Base-by-base conservation (phyloP, 352 stramenopile species). In the Phytophthora quininea region DNA sequence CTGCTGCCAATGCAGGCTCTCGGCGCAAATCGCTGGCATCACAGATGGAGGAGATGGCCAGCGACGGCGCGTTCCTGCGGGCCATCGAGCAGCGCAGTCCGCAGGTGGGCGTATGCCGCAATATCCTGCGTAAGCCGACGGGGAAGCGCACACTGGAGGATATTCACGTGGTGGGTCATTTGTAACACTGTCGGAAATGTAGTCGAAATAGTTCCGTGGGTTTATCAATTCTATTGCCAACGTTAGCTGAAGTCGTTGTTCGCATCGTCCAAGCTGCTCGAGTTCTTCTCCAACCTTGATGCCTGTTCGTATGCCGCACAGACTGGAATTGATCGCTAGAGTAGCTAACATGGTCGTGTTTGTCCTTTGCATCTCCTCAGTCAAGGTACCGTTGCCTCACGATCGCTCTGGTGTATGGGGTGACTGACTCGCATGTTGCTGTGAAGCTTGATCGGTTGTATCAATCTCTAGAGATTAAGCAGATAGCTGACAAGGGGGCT, bases 241-340 rank as follows among this genome's bases (percentile, higher is more conserved):
- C 19, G 19, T 0, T 24, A 93, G 86, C 80, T 94, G 31, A 95
- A 95, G 61, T 83, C 86, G 32, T 68, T 93, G 32, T 80, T 95
- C 29, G 73, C 64, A 10, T 79, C 79, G 47, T 91, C 87, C 50
- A 91, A 91, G 48, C 67, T 95, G 32, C 83, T 92, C 60, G 76
- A 91, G 42, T 92, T 93, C 64, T 95, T 92, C 65, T 79, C 83
- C 49, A 91, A 92, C 52, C 67, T 95, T n/a, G 87, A 95, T 54
- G 78, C 82, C 43, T 91, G 83, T 93, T 62, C 45, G 82, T 84
- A 14, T 31, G 12, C 8, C 27, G 33, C 29, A 52, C 62, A 15
- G 65, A 48, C 62, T 46, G 45, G 42, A 15, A 27, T 51, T 43
- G 31, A n/a, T 29, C 27, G 6, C 30, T 4, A 24, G 19, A 37